phyloP scores from a whole-genome alignment of 2,329 filamentous ascomycete species.

The Fusarium nygamai region DNA sequence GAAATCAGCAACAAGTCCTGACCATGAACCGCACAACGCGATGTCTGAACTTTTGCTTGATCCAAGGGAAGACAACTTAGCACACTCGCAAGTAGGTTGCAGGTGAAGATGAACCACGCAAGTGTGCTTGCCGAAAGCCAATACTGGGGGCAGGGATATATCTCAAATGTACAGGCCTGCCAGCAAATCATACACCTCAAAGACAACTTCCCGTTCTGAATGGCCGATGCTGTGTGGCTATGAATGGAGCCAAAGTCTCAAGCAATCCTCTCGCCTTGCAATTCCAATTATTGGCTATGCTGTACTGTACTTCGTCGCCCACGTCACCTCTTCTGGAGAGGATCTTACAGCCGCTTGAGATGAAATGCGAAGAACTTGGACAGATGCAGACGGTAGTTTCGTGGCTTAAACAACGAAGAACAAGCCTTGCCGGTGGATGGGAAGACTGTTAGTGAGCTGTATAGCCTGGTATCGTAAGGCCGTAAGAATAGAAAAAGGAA shows the following conservation, averaged over 20 bases:
- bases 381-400: constrained; percentile 12
- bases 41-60: constrained; percentile 17
- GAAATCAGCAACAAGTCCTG: constrained; percentile 29
- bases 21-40: constrained; percentile 20
- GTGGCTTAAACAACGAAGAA: constrained; percentile 16
- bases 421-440: constrained; percentile 16
- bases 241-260: constrained; percentile 33
- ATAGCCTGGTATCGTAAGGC: constrained; percentile 28
- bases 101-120: constrained; percentile 31
- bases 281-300: constrained; percentile 37
- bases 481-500: constrained; percentile 23
- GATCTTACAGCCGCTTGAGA: constrained; percentile 17
- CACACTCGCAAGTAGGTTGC: constrained; percentile 28
- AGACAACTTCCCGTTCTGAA: constrained; percentile 35
- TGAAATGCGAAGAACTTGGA: constrained; percentile 19
- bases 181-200: constrained; percentile 41
- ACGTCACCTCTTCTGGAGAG: constrained; percentile 23
- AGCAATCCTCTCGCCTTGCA: constrained; percentile 36
- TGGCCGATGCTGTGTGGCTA: constrained; percentile 38
- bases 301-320: constrained; percentile 22
- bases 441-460: constrained; percentile 20
- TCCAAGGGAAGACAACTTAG: constrained; percentile 18
- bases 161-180: constrained; percentile 29
- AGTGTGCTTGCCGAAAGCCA: constrained; percentile 29
- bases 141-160: constrained; percentile 36